Conservation (phyloP, 202 grass and related monocot species). For the Digitaria exilis region DNA sequence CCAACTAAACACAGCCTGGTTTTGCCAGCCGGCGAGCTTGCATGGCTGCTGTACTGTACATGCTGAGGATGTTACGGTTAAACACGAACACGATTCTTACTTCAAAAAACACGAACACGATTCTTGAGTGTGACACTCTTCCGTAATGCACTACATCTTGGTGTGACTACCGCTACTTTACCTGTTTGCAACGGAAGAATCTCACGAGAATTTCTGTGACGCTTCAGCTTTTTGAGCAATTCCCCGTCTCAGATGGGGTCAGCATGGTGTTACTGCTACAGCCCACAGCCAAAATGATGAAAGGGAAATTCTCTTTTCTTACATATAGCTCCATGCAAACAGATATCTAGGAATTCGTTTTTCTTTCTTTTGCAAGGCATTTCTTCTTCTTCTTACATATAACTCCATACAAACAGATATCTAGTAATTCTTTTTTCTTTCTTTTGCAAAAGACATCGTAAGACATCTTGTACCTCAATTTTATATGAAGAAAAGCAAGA, state of each 20-base stretch:
- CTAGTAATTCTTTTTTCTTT: too few species aligned
- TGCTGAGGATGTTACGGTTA: constrained; percentile 26
- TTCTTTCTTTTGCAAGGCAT: too few species aligned
- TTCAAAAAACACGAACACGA: too few species aligned
- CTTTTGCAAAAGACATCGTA: too few species aligned
- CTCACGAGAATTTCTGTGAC: neutral
- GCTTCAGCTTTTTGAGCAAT: neutral
- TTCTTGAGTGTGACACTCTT: neutral
- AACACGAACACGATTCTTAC: neutral
- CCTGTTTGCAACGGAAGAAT: neutral
- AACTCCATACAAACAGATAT: neutral
- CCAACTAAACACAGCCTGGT: too few species aligned
- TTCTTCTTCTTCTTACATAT: neutral
- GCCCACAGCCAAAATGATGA: neutral
- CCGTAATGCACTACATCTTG: neutral
- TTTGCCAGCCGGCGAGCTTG: neutral
- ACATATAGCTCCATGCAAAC: too few species aligned
- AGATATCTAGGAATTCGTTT: too few species aligned
- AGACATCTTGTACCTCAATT: too few species aligned
- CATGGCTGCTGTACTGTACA: constrained; percentile 33
- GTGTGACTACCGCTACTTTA: neutral
- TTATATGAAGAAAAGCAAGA: too few species aligned
- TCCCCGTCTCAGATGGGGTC: neutral
- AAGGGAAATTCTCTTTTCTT: too few species aligned
- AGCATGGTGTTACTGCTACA: neutral